These are phyloP conservation scores for Ceratobasidium sp. DNA, from an alignment of 1,284 basidiomycete genomes.

Conservation along the genomic window DNA sequence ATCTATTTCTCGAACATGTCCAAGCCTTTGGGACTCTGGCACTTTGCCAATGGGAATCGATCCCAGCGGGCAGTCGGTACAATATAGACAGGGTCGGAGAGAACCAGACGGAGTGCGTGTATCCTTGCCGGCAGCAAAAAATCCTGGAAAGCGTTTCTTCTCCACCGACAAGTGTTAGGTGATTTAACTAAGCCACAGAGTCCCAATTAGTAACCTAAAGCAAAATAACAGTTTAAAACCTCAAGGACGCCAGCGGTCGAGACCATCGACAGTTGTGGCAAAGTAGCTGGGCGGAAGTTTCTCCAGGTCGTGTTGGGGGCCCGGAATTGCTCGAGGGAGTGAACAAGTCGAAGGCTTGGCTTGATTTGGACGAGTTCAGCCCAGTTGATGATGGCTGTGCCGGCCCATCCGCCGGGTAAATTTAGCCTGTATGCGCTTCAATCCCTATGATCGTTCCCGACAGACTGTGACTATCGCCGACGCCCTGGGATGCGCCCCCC, in stretches of 20 bases:
- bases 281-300: background rate
- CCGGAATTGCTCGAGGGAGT: background rate
- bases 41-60: background rate
- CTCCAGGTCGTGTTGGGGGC: background rate
- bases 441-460: background rate
- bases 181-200: background rate
- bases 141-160: background rate
- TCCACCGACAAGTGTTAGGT: too few species aligned
- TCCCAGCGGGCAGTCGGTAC: background rate
- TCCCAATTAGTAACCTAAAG: background rate
- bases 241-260: background rate
- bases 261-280: background rate
- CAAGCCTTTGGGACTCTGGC: background rate
- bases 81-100: background rate
- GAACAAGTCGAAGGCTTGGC: background rate
- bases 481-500: constrained; percentile 9
- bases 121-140: background rate
- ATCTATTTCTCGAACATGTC: constrained; percentile 25
- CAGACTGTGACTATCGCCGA: constrained; percentile 10
- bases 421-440: background rate
- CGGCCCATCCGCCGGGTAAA: constrained; percentile 2
- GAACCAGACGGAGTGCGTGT: background rate
- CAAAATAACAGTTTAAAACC: background rate
- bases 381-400: constrained; percentile 22
- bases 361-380: constrained; percentile 6